Evolutionary conservation across 352 stramenopile species (phyloP).

Genomic region (Pythium brachiatum): DNA sequence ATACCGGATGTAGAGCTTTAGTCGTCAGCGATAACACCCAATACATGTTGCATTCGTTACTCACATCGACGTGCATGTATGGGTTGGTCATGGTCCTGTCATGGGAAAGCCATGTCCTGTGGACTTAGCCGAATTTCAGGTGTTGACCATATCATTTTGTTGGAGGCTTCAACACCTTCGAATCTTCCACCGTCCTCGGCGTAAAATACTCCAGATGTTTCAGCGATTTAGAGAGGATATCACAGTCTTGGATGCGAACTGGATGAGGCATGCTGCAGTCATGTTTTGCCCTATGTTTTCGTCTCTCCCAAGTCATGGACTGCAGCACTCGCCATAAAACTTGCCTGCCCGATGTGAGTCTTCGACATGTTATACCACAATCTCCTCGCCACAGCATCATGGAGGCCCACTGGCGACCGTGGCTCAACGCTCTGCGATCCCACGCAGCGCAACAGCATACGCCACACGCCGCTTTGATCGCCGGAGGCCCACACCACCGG

Average conservation of each 20-base stretch:
- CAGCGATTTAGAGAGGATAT: background rate
- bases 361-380: no score
- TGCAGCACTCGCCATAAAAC: background rate
- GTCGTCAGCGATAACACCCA: background rate
- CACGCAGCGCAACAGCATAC: no score
- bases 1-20: background rate
- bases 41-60: background rate
- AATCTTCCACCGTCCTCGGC: background rate
- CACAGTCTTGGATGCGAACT: background rate
- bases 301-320: constrained; percentile 4
- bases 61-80: background rate
- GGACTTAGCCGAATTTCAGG: background rate
- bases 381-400: no score
- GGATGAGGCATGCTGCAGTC: background rate
- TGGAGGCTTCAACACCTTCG: background rate
- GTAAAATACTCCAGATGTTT: background rate
- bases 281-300: background rate
- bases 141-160: background rate
- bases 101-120: no score
- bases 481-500: no score
- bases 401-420: no score
- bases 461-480: no score
- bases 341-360: no score
- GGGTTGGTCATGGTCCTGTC: background rate
- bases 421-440: no score